Evolutionary conservation across 768 basidiomycete genomes (phyloP).

Genomic region (Phlegmacium glaucopus): DNA sequence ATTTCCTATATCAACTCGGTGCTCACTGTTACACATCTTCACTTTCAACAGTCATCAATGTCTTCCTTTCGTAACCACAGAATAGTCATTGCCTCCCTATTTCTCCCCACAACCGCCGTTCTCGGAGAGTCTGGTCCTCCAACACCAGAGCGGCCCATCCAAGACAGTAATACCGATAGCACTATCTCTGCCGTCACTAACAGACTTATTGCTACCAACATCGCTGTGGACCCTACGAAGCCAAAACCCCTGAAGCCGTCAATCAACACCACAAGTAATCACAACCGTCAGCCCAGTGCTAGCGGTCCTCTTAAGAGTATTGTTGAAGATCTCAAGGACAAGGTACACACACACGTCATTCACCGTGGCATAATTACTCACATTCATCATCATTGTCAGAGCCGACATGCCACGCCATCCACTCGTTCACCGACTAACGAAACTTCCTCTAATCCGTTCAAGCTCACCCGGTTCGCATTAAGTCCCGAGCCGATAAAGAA

Average conservation of each 20-base stretch:
- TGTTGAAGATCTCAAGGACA: conserved; percentile 74
- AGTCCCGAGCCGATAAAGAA: conserved; percentile 31
- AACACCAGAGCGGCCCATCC: conserved; percentile 38
- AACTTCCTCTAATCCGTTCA: conserved; percentile 56
- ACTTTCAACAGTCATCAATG: conserved; percentile 39
- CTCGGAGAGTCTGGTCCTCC: conserved; percentile 53
- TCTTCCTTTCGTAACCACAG: conserved; percentile 70
- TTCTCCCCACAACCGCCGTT: conserved; percentile 73
- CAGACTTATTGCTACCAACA: conserved; percentile 11
- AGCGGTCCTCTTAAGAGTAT: conserved; percentile 59
- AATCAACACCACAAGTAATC: conserved; percentile 13
- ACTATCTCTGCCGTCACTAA: conserved; percentile 21
- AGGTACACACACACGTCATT: conserved; percentile 34
- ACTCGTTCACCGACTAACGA: conserved; percentile 41
- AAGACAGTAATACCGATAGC: conserved; percentile 10
- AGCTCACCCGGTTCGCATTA: conserved; percentile 35
- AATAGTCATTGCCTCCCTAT: conserved; percentile 79
- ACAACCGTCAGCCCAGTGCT: conserved; percentile 21
- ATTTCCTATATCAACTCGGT: neutral
- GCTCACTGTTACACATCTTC: neutral
- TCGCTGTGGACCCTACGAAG: conserved; percentile 13
- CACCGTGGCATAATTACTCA: neutral
- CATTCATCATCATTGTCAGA: conserved; percentile 18
- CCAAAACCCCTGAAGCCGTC: conserved; percentile 17
- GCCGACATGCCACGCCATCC: conserved; percentile 34